These are phyloP conservation scores for Sarocladium strictum DNA, from an alignment of 2,329 filamentous ascomycete species.

Conservation along the genomic window DNA sequence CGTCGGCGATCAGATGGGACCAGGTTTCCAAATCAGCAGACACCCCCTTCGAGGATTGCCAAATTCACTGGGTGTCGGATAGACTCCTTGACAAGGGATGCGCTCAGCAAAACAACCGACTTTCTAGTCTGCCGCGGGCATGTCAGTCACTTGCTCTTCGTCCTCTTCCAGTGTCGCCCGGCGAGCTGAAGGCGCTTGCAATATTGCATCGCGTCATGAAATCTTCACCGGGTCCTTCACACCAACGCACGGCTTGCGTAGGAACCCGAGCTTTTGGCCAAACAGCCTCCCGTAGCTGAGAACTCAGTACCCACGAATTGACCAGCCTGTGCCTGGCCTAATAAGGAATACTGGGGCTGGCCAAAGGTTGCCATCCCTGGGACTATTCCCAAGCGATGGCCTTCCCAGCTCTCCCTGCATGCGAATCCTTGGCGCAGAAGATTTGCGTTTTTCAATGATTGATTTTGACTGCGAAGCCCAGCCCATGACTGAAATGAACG, in stretches of 20 bases:
- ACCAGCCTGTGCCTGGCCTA: not conserved
- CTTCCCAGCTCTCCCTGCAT: not conserved
- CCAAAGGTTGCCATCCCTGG: not conserved
- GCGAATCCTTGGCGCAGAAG: not conserved
- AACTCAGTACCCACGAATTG: not conserved
- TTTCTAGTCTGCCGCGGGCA: not conserved
- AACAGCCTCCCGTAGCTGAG: not conserved
- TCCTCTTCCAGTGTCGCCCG: too few relatives aligned
- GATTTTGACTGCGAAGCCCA: not conserved
- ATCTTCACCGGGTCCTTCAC: too few relatives aligned
- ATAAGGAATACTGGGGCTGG: not conserved
- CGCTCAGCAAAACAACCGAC: not conserved
- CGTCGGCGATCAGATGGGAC: constrained; percentile 9
- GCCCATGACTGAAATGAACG: not conserved
- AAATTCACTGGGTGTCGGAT: not conserved
- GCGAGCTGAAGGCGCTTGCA: too few relatives aligned
- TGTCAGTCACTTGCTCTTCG: not conserved
- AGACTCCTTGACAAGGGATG: not conserved
- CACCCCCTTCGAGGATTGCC: not conserved
- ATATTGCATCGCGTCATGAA: too few relatives aligned
- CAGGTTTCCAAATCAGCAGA: constrained; percentile 7
- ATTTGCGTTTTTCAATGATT: not conserved
- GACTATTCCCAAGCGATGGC: not conserved
- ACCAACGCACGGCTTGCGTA: too few relatives aligned
- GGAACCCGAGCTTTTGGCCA: not conserved